Evolutionary conservation across 768 basidiomycete genomes (phyloP).

Genomic region (Cytidiella melzeri): DNA sequence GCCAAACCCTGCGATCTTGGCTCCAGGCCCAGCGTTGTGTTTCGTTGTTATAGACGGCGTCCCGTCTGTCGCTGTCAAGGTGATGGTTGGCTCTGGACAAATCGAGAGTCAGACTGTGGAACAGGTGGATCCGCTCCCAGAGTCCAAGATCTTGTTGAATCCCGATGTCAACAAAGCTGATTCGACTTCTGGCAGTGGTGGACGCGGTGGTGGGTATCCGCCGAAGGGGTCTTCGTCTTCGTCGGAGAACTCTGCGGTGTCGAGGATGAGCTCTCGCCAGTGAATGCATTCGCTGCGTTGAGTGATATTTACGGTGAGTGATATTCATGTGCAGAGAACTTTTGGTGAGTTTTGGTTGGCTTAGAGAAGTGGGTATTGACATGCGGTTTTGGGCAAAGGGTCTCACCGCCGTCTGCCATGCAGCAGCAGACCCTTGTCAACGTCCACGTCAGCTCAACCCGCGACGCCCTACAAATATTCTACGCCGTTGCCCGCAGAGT

Average conservation of each 20-base stretch:
- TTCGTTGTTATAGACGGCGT: constrained; percentile 79
- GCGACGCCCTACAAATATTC: constrained; percentile 79
- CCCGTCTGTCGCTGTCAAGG: constrained; percentile 61
- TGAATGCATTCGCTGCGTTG: too few species aligned
- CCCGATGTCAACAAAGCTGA: too few species aligned
- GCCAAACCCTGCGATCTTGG: constrained; percentile 68
- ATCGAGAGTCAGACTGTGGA: constrained; percentile 51
- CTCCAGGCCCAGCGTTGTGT: constrained; percentile 62
- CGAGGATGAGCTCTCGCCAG: too few species aligned
- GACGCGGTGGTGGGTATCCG: too few species aligned
- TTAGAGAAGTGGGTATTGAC: too few species aligned
- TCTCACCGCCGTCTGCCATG: too few species aligned
- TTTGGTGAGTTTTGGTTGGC: too few species aligned
- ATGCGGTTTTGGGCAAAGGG: too few species aligned
- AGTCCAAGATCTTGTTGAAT: constrained; percentile 9
- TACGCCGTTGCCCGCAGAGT: constrained; percentile 63
- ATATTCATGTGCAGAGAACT: too few species aligned
- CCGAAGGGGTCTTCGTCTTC: too few species aligned
- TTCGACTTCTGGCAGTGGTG: too few species aligned
- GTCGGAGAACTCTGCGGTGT: not conserved
- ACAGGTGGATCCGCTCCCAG: constrained; percentile 25
- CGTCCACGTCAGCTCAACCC: constrained; percentile 71
- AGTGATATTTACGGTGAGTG: too few species aligned
- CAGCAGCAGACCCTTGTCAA: constrained; percentile 72
- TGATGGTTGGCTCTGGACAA: constrained; percentile 73